These are phyloP conservation scores for Puya raimondii DNA, from an alignment of 176 grass and related monocot species.

Conservation along the genomic window DNA sequence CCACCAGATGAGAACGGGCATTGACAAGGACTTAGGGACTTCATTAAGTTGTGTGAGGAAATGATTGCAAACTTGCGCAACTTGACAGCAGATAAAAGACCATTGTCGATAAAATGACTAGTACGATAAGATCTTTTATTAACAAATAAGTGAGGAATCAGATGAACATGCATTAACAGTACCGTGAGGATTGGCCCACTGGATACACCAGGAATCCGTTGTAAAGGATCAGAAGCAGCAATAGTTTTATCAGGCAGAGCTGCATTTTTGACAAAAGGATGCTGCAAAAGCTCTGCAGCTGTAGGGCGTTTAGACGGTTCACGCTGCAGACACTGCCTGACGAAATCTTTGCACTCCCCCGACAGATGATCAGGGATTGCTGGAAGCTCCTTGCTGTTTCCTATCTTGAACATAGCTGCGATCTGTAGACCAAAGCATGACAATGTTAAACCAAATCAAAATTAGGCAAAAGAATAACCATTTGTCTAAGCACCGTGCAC, in stretches of 20 bases:
- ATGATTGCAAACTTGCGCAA: no score
- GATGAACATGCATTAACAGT: conserved; percentile 17
- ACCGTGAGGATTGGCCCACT: conserved; percentile 45
- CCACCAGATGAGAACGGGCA: no score
- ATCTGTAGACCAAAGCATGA: conserved; percentile 43
- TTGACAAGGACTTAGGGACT: no score
- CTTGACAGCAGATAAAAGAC: no score
- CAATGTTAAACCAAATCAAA: neutral
- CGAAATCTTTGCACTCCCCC: conserved; percentile 78
- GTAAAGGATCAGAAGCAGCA: conserved; percentile 35
- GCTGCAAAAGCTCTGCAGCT: conserved; percentile 81
- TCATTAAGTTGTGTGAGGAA: no score
- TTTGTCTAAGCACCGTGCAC: neutral
- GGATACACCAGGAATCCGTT: conserved; percentile 39
- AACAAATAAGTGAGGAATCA: neutral
- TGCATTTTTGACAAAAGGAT: conserved; percentile 81
- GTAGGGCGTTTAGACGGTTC: conserved; percentile 73
- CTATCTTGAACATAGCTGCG: conserved; percentile 97
- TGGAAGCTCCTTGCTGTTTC: conserved; percentile 93
- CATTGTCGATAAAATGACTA: neutral
- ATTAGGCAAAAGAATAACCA: neutral
- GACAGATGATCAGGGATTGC: conserved; percentile 87
- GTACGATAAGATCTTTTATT: neutral
- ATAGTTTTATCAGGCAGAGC: conserved; percentile 47
- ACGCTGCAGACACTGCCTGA: conserved; percentile 66